Conservation (phyloP, 1,284 basidiomycete genomes). For the Pulveroboletus sp. region DNA sequence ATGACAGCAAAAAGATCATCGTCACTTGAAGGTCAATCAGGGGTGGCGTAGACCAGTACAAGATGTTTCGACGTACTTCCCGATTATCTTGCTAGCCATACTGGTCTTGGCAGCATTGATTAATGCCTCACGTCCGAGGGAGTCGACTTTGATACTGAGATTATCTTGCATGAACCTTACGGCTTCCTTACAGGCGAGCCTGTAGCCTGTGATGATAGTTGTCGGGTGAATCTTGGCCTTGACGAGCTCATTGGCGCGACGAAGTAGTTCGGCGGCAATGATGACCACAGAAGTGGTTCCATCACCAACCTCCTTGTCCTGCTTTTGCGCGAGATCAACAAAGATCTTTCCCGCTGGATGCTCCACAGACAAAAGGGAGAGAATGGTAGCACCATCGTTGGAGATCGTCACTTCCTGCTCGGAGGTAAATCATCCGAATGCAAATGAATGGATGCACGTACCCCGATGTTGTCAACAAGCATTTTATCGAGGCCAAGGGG, state of each 20-base stretch:
- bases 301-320: constrained; percentile 99
- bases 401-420: constrained; percentile 96
- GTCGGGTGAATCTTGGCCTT: constrained; percentile 99
- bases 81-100: constrained; percentile 99
- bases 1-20: constrained; percentile 98
- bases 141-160: constrained; percentile 92
- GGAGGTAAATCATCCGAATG: constrained; percentile 9
- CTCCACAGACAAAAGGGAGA: constrained; percentile 88
- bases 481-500: constrained; percentile 97
- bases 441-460: constrained; percentile 41
- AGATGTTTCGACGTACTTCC: constrained; percentile 61
- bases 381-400: constrained; percentile 98
- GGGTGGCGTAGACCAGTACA: neutral
- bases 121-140: constrained; percentile 87
- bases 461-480: constrained; percentile 98
- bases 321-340: constrained; percentile 98
- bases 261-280: constrained; percentile 92
- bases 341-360: constrained; percentile 96
- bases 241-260: constrained; percentile 96
- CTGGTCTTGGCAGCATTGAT: constrained; percentile 98
- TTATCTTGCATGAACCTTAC: constrained; percentile 99
- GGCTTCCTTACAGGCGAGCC: constrained; percentile 95
- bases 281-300: constrained; percentile 99
- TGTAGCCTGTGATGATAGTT: constrained; percentile 98
- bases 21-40: constrained; percentile 60